Conservation (phyloP, 73 alveolate genomes). For the Paramecium bursaria region DNA sequence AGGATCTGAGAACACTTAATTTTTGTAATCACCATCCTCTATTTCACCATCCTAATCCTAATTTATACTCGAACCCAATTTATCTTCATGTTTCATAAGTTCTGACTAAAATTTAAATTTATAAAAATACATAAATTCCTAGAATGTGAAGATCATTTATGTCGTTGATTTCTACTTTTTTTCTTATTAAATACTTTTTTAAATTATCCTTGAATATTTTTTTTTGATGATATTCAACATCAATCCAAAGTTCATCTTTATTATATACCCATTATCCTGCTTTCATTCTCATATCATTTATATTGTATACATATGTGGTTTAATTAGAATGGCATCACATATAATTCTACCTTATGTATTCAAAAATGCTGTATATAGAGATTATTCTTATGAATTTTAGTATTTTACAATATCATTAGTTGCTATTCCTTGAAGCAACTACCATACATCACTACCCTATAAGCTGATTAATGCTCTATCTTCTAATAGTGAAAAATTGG, state of each 20-base stretch:
- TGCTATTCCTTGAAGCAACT: too few species aligned
- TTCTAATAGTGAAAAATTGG: too few species aligned
- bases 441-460: too few species aligned
- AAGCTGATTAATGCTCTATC: too few species aligned
- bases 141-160: neutral
- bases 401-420: too few species aligned
- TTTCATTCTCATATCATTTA: too few species aligned
- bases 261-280: neutral
- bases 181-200: conserved; percentile 69
- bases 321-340: neutral
- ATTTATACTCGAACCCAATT: conserved; percentile 67
- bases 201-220: conserved; percentile 58
- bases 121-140: conserved; percentile 43
- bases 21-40: conserved; percentile 68
- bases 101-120: neutral
- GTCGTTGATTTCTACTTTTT: conserved; percentile 65
- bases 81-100: neutral
- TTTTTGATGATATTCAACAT: conserved; percentile 30
- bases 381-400: too few species aligned
- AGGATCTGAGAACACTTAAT: conserved; percentile 70
- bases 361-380: neutral
- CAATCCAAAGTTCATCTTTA: conserved; percentile 71
- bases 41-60: conserved; percentile 50
- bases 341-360: neutral
- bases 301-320: too few species aligned